Percentiles rank a stretch among this genome's conserved stretches.
These are phyloP conservation scores for Butyriboletus loyo DNA, from an alignment of 768 basidiomycete species.

Conservation along the genomic window DNA sequence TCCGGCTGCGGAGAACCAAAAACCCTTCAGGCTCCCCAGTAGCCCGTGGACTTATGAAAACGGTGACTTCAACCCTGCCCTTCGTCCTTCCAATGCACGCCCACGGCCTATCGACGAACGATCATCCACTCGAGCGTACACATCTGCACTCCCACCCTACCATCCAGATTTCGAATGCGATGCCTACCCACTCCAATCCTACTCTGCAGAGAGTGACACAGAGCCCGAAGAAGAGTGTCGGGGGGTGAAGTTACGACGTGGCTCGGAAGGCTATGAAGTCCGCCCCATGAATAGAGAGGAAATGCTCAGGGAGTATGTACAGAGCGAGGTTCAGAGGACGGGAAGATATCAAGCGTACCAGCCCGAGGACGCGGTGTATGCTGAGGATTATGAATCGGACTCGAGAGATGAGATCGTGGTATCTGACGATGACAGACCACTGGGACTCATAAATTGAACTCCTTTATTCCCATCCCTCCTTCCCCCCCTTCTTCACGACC, in stretches of 20 bases:
- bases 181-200: constrained; percentile 16
- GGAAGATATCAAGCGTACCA: constrained; percentile 69
- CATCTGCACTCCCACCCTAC: constrained; percentile 64
- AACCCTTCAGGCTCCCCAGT: constrained; percentile 47
- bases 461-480: neutral
- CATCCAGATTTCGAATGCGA: constrained; percentile 64
- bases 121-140: constrained; percentile 30
- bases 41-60: constrained; percentile 89
- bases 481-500: neutral
- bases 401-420: neutral
- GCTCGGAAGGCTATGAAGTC: constrained; percentile 84
- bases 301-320: constrained; percentile 58
- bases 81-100: constrained; percentile 58
- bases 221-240: constrained; percentile 33
- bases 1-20: constrained; percentile 38
- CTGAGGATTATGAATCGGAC: constrained; percentile 34
- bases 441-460: constrained; percentile 18
- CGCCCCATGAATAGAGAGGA: constrained; percentile 58
- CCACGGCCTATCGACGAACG: constrained; percentile 29
- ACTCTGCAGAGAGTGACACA: constrained; percentile 19
- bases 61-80: constrained; percentile 68
- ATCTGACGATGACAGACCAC: constrained; percentile 23
- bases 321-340: constrained; percentile 49
- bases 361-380: constrained; percentile 50
- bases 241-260: constrained; percentile 51